phyloP scores from a whole-genome alignment of 2,329 filamentous ascomycete genomes.

The Colletotrichum falcatum region DNA sequence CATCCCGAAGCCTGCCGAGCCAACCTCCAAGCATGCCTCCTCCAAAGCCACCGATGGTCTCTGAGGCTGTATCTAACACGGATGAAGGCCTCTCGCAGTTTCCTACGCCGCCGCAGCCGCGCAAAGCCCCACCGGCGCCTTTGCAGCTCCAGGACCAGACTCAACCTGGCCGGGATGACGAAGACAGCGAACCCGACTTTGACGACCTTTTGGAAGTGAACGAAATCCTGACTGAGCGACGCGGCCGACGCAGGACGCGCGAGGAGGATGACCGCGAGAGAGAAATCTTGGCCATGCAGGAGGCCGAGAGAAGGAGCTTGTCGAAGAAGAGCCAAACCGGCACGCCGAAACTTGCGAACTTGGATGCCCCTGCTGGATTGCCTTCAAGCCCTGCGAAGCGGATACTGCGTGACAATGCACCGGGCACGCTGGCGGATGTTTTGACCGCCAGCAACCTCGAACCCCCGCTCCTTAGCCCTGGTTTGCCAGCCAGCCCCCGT shows the following conservation, averaged over 20 bases:
- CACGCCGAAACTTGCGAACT: constrained; percentile 56
- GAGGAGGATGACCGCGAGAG: constrained; percentile 88
- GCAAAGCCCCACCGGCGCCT: constrained; percentile 88
- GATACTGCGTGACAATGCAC: constrained; percentile 52
- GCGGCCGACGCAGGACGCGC: constrained; percentile 85
- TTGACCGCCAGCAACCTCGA: constrained; percentile 54
- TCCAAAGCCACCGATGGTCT: constrained; percentile 60
- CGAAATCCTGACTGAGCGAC: constrained; percentile 69
- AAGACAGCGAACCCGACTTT: constrained; percentile 83
- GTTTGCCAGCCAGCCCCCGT: constrained; percentile 70
- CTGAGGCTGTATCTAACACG: constrained; percentile 58
- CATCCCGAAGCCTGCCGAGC: constrained; percentile 67
- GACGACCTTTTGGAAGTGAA: constrained; percentile 81
- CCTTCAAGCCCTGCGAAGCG: constrained; percentile 54
- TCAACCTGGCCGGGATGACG: constrained; percentile 63
- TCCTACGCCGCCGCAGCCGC: constrained; percentile 70
- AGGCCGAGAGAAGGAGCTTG: constrained; percentile 76
- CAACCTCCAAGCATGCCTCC: constrained; percentile 64
- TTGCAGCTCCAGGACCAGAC: constrained; percentile 72
- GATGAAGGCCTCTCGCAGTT: constrained; percentile 64
- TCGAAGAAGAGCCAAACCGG: constrained; percentile 73
- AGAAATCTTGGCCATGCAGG: constrained; percentile 73
- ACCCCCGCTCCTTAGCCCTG: constrained; percentile 67
- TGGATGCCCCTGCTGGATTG: constrained; percentile 47
- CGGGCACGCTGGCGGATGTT: constrained; percentile 66